phyloP scores from a whole-genome alignment of 1,284 basidiomycete species.

The Pyrrhoderma noxium region DNA sequence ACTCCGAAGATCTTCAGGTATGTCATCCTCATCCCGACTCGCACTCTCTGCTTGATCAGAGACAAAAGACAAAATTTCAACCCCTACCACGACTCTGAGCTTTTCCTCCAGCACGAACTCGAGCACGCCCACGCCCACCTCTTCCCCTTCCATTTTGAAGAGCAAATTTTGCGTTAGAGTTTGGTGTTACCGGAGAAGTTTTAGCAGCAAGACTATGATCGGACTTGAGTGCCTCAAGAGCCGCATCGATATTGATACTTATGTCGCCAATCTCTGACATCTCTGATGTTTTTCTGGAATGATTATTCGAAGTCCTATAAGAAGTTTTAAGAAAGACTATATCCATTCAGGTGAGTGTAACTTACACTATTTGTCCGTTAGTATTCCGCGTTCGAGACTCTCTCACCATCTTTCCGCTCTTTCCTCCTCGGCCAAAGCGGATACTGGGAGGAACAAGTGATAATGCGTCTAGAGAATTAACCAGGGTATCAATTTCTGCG shows the following conservation, averaged over 20 bases:
- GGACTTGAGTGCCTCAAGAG: constrained; percentile 13
- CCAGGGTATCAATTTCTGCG: constrained; percentile 37
- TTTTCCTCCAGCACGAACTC: constrained; percentile 5
- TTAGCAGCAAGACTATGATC: constrained; percentile 4
- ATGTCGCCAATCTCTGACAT: neutral
- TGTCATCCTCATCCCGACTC: neutral
- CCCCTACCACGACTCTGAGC: constrained; percentile 3
- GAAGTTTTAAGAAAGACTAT: too few relatives aligned
- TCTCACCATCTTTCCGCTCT: constrained; percentile 22
- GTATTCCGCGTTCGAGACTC: neutral
- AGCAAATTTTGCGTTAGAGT: neutral
- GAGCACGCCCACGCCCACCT: constrained; percentile 5
- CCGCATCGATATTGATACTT: constrained; percentile 17
- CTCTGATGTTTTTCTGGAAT: too few relatives aligned
- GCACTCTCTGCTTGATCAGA: neutral
- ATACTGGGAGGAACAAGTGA: constrained; percentile 60
- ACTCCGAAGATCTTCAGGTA: too few relatives aligned
- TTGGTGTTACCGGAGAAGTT: neutral
- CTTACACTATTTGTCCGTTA: neutral
- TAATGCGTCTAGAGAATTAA: constrained; percentile 48
- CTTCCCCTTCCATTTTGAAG: constrained; percentile 8
- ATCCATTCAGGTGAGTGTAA: neutral
- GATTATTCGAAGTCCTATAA: too few relatives aligned
- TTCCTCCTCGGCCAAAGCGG: constrained; percentile 60
- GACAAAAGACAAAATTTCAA: neutral